phyloP scores from a whole-genome alignment of 176 grass and related monocot species.

The Avena sativa region DNA sequence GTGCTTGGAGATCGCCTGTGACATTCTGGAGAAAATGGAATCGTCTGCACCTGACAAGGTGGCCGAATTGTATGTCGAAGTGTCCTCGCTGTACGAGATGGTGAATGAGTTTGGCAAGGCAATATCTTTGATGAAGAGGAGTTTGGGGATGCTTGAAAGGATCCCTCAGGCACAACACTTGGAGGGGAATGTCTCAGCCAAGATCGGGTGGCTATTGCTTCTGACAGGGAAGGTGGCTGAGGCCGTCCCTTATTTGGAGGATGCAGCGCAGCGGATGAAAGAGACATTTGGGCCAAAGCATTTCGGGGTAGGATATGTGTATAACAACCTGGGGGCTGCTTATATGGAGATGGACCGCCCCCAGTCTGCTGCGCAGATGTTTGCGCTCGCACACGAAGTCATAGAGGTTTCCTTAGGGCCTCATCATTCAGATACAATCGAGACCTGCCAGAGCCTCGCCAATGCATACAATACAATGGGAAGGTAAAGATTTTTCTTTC shows the following conservation, averaged over 20 bases:
- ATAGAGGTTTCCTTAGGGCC: constrained; percentile 85
- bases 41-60: constrained; percentile 56
- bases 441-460: constrained; percentile 87
- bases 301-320: constrained; percentile 86
- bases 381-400: constrained; percentile 76
- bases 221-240: constrained; percentile 81
- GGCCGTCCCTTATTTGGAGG: constrained; percentile 68
- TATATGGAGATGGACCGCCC: constrained; percentile 89
- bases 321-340: constrained; percentile 86
- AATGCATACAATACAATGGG: constrained; percentile 80
- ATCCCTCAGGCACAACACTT: constrained; percentile 88
- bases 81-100: constrained; percentile 67
- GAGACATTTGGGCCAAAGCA: constrained; percentile 85
- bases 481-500: constrained; percentile 54
- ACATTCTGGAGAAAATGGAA: constrained; percentile 78
- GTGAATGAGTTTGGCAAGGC: constrained; percentile 78
- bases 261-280: constrained; percentile 85
- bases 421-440: constrained; percentile 84
- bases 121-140: constrained; percentile 80
- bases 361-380: constrained; percentile 90
- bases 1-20: constrained; percentile 70
- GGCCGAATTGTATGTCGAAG: constrained; percentile 69
- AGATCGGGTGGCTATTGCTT: constrained; percentile 82
- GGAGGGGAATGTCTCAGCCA: constrained; percentile 79
- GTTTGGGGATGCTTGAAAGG: constrained; percentile 81